phyloP scores from a whole-genome alignment of 306 rosid genomes.

The Ochetophila trinervis region DNA sequence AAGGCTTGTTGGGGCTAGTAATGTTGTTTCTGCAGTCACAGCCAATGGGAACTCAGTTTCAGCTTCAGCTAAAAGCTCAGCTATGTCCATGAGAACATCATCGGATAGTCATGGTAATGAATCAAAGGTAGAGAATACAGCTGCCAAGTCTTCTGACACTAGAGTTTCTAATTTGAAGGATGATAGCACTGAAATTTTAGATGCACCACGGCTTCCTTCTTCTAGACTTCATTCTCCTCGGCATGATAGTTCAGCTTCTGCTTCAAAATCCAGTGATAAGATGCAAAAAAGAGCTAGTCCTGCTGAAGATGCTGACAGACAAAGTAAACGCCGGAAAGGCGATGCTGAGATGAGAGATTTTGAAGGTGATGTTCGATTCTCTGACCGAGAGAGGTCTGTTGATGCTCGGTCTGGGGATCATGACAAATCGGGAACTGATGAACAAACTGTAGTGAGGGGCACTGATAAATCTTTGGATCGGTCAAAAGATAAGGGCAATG shows the following conservation, averaged over 20 bases:
- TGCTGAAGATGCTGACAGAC: conserved; percentile 88
- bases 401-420: conserved; percentile 61
- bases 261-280: conserved; percentile 73
- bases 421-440: conserved; percentile 69
- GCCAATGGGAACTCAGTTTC: conserved; percentile 57
- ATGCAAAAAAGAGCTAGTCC: conserved; percentile 84
- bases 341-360: conserved; percentile 69
- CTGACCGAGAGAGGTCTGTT: conserved; percentile 75
- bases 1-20: conserved; percentile 45
- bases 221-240: conserved; percentile 88
- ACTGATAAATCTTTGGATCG: conserved; percentile 75
- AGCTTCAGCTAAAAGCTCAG: conserved; percentile 47
- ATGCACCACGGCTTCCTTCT: conserved; percentile 55
- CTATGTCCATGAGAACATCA: conserved; percentile 38
- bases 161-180: conserved; percentile 65
- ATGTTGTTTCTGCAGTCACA: conserved; percentile 43
- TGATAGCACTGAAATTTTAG: conserved; percentile 62
- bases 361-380: conserved; percentile 63
- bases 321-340: conserved; percentile 86
- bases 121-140: conserved; percentile 60
- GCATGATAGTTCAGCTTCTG: conserved; percentile 50
- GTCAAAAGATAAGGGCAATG: conserved; percentile 75
- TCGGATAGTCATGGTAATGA: conserved; percentile 59
- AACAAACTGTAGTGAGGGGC: conserved; percentile 50
- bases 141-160: conserved; percentile 55